Evolutionary conservation across 1,284 basidiomycete species (phyloP), one percentile per base, ranked within the genome.

Genomic region (Puccinia coronata): DNA sequence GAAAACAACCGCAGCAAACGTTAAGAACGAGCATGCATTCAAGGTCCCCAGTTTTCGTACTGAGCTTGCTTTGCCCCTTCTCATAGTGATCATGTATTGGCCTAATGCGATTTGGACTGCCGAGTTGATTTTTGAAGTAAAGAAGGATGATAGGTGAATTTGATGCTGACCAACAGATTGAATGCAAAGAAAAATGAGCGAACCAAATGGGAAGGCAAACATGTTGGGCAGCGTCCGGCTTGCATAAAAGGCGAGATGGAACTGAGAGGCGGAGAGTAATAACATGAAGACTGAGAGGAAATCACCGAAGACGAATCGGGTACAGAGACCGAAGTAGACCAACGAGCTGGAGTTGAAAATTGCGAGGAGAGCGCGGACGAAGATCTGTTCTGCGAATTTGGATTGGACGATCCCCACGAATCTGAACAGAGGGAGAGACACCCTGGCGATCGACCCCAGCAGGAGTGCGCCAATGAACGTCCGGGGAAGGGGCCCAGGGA

Each of bases 191-290:
- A 69, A 31, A 51, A 49, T 69, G 59, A 43, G 69, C 89, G 74
- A 83, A 95, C 94, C 92, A 74, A 91, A 90, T 12, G 92, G 88
- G 25, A 96, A 88, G 3, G 95, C 95, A 82, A 95, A 91, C 90
- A 95, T 96, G 86, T 99, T 99, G 0, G 96, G 96, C 20, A 98
- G 87, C 0, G 96, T 97, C 67, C 96, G 88, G 3, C 94, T 91
- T 87, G 94, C 92, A 92, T 95, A 99, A 86, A 95, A 99, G 3
- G 92, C 91, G 16, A 95, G 86, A 86, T 98, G 96, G 85, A 98
- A 98, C 85, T 97, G 95, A 0, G 90, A 90, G 82, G 91, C 89
- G 0, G 91, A 91, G 31, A 97, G 85, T 0, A 94, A 81, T 0
- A 90, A 86, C 85, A 92, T 95, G 83, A 91, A 89, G 11, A 89